A percentile compares a stretch with the other conserved stretches of the same genome.
Evolutionary conservation across 2,329 filamentous ascomycete genomes (phyloP).

Genomic region (Eurotiales sp.): DNA sequence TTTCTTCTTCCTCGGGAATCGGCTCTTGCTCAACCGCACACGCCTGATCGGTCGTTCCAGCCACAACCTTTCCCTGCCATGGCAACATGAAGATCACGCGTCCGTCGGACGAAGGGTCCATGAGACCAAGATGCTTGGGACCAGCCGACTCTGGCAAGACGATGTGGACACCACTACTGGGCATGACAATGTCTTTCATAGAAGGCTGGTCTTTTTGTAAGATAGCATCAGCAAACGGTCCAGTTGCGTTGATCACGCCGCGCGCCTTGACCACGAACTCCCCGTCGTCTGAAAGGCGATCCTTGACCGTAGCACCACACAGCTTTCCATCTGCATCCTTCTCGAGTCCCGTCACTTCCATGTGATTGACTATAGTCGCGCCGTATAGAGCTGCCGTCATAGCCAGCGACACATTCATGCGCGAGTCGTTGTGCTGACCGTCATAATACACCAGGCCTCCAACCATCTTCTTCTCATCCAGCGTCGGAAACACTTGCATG

Average conservation of each 20-base stretch:
- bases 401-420: constrained; percentile 85
- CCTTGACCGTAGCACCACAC: constrained; percentile 68
- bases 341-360: constrained; percentile 71
- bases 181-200: constrained; percentile 74
- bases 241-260: constrained; percentile 83
- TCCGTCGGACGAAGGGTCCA: constrained; percentile 80
- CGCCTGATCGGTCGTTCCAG: constrained; percentile 79
- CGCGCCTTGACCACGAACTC: constrained; percentile 71
- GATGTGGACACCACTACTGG: constrained; percentile 79
- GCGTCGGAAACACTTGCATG: constrained; percentile 80
- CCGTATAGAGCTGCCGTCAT: constrained; percentile 84
- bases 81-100: constrained; percentile 90
- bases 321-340: constrained; percentile 71
- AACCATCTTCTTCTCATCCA: constrained; percentile 72
- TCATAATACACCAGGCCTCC: constrained; percentile 88
- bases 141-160: constrained; percentile 84
- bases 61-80: constrained; percentile 90
- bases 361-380: constrained; percentile 75
- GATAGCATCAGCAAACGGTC: constrained; percentile 80
- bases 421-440: constrained; percentile 84
- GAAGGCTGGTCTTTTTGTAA: constrained; percentile 75
- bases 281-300: constrained; percentile 61
- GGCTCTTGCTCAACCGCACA: constrained; percentile 69
- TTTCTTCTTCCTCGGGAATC: constrained; percentile 75
- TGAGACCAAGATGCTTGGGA: constrained; percentile 78